Conservation (phyloP, 768 basidiomycete genomes). For the Mycena crocata region DNA sequence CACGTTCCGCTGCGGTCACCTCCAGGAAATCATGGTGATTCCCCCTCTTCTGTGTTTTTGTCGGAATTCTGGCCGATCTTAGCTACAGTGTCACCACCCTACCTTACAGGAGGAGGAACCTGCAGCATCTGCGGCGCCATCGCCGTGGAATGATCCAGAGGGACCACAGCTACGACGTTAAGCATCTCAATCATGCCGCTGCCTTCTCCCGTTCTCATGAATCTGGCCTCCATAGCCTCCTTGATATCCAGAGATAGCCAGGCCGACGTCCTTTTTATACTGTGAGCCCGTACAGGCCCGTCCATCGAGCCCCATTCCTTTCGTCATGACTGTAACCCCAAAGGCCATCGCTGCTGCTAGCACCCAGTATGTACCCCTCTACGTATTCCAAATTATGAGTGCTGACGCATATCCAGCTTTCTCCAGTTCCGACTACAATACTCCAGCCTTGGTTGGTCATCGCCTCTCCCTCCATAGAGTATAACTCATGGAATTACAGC, state of each 20-base stretch:
- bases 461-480: background rate
- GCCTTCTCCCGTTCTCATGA: too few relatives aligned
- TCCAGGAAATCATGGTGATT: too few relatives aligned
- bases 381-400: background rate
- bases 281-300: background rate
- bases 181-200: too few relatives aligned
- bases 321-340: slow-evolving; percentile 15
- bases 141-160: too few relatives aligned
- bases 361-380: slow-evolving; percentile 19
- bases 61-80: too few relatives aligned
- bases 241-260: background rate
- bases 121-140: too few relatives aligned
- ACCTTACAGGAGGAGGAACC: too few relatives aligned
- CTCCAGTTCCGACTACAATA: slow-evolving; percentile 37
- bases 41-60: too few relatives aligned
- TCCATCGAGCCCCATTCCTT: background rate
- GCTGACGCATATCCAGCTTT: slow-evolving; percentile 14
- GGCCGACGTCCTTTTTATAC: background rate
- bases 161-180: too few relatives aligned
- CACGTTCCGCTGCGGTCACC: too few relatives aligned
- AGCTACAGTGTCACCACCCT: too few relatives aligned
- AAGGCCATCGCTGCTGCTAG: slow-evolving; percentile 27
- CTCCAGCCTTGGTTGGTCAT: slow-evolving; percentile 34
- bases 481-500: too few relatives aligned
- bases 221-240: background rate